These are phyloP conservation scores for Anethum foeniculum DNA, from an alignment of 140 eudicot genomes.

Conservation along the genomic window DNA sequence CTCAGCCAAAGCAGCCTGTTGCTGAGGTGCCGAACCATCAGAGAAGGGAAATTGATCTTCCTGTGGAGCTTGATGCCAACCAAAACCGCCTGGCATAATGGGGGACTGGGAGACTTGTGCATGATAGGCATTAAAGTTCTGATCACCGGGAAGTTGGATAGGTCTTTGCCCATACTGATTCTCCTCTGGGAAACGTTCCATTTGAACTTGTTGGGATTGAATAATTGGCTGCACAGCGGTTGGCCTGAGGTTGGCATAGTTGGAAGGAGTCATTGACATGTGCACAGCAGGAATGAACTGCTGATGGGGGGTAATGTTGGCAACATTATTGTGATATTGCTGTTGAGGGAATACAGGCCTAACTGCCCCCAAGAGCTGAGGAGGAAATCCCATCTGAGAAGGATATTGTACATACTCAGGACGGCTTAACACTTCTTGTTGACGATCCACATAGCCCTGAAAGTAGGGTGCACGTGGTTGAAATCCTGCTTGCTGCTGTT, in stretches of 20 bases:
- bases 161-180: conserved; percentile 30
- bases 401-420: conserved; percentile 51
- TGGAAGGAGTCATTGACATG: conserved; percentile 39
- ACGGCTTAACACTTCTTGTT: conserved; percentile 40
- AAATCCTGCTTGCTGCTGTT: conserved; percentile 27
- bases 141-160: conserved; percentile 45
- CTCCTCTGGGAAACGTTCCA: conserved; percentile 41
- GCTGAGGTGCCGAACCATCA: conserved; percentile 51
- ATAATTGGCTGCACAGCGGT: conserved; percentile 28
- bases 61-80: conserved; percentile 54
- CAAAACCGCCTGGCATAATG: conserved; percentile 50
- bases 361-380: conserved; percentile 41
- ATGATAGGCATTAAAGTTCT: conserved; percentile 40
- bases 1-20: conserved; percentile 34
- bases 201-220: conserved; percentile 48
- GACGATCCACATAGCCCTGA: conserved; percentile 58
- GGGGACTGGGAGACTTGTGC: conserved; percentile 39
- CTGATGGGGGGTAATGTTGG: conserved; percentile 43
- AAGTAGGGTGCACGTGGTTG: conserved; percentile 39
- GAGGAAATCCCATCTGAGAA: conserved; percentile 53
- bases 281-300: conserved; percentile 41
- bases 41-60: conserved; percentile 44
- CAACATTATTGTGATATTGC: conserved; percentile 36
- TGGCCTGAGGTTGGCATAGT: conserved; percentile 44
- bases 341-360: conserved; percentile 47